phyloP scores from a whole-genome alignment of 352 stramenopile genomes.

The Phytophthora crassamura region DNA sequence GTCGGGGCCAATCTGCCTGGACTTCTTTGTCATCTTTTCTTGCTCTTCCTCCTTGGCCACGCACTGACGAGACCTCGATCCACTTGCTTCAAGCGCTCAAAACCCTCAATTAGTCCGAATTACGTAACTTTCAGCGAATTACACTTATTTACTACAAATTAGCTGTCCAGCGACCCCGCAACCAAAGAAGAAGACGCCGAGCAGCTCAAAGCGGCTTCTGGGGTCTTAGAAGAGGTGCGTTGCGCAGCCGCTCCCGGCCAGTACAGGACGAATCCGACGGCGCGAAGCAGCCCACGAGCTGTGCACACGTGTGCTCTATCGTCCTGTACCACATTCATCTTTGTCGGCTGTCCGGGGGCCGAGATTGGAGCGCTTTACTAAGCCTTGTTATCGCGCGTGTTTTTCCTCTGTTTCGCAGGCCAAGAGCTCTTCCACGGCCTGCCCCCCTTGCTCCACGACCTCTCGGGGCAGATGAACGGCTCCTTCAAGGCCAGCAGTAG shows the following conservation, averaged over 20 bases:
- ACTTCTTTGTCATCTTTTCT: no score
- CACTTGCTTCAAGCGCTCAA: conserved; percentile 25
- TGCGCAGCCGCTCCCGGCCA: conserved; percentile 14
- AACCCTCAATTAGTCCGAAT: conserved; percentile 3
- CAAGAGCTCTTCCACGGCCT: neutral
- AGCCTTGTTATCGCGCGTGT: conserved; percentile 21
- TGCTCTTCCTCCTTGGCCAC: neutral
- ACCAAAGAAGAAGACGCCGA: conserved; percentile 37
- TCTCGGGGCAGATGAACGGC: conserved; percentile 49
- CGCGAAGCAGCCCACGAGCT: neutral
- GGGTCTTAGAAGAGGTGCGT: conserved; percentile 43
- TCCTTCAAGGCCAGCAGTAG: conserved; percentile 48
- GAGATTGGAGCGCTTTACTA: conserved; percentile 11
- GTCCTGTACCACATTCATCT: conserved; percentile 2
- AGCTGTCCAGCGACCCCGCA: conserved; percentile 2
- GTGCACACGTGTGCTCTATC: conserved; percentile 9
- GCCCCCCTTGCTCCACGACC: conserved; percentile 9
- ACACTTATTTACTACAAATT: conserved; percentile 17
- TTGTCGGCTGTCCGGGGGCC: neutral
- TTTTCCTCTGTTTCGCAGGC: conserved; percentile 29
- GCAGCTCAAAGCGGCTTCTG: conserved; percentile 41
- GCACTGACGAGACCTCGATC: conserved; percentile 25
- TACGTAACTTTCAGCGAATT: conserved; percentile 10
- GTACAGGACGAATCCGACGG: conserved; percentile 2
- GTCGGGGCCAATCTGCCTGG: no score